Evolutionary conservation across 2,329 filamentous ascomycete species (phyloP).

Genomic region (Cladosporium sp.): DNA sequence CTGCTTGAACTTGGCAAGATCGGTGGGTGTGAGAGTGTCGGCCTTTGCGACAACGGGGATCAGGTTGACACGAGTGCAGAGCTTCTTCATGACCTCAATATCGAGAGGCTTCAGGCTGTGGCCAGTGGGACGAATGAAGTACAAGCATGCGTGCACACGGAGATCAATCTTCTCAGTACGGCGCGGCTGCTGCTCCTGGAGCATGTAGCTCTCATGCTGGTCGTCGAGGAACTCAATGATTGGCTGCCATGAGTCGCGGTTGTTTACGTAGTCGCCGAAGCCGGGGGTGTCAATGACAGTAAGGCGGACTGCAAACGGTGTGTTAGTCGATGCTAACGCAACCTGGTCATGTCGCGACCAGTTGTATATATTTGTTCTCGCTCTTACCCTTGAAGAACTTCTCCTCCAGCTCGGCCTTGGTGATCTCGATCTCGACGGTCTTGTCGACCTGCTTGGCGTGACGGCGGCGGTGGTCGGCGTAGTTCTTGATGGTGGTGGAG

Average conservation of each 20-base stretch:
- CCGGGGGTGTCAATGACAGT: slow-evolving; percentile 99
- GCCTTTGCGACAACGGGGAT: slow-evolving; percentile 99
- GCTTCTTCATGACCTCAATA: slow-evolving; percentile 99
- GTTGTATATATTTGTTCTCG: neutral
- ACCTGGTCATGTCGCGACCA: neutral
- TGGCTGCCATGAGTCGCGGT: slow-evolving; percentile 99
- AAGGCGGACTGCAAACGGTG: slow-evolving; percentile 71
- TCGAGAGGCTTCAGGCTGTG: slow-evolving; percentile 98
- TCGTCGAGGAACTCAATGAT: slow-evolving; percentile 99
- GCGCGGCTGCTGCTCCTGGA: slow-evolving; percentile 98
- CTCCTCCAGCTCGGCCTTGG: slow-evolving; percentile 98
- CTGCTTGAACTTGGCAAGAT: slow-evolving; percentile 92
- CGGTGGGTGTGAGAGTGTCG: slow-evolving; percentile 90
- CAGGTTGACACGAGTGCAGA: slow-evolving; percentile 96
- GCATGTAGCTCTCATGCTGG: slow-evolving; percentile 99
- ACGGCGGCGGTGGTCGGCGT: slow-evolving; percentile 98
- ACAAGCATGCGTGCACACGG: slow-evolving; percentile 95
- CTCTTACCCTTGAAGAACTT: slow-evolving; percentile 98
- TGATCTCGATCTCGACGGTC: slow-evolving; percentile 99
- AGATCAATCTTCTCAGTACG: slow-evolving; percentile 99
- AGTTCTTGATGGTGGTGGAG: slow-evolving; percentile 99
- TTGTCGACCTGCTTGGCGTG: slow-evolving; percentile 99
- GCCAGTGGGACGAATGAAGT: slow-evolving; percentile 98
- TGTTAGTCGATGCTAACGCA: slow-evolving; percentile 19
- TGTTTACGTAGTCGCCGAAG: slow-evolving; percentile 99